These are phyloP conservation scores for Ceratocystis diversiconidia DNA, from an alignment of 2,329 filamentous ascomycete genomes.

Conservation along the genomic window DNA sequence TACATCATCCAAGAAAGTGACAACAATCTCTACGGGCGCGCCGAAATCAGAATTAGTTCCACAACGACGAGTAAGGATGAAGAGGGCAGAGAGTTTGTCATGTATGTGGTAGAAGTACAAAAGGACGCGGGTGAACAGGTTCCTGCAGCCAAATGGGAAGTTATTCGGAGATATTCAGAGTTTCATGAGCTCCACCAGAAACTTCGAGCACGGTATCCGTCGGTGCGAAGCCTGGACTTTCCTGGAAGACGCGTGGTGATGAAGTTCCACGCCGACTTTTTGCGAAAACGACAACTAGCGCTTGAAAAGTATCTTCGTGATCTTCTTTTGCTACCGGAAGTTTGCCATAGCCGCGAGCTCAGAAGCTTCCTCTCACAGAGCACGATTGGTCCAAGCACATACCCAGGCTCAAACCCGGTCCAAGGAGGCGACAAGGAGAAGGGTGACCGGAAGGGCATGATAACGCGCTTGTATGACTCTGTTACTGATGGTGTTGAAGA, in stretches of 20 bases:
- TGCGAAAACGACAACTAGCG: conserved; percentile 72
- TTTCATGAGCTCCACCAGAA: conserved; percentile 92
- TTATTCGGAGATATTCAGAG: conserved; percentile 89
- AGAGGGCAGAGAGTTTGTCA: conserved; percentile 81
- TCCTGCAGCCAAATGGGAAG: conserved; percentile 86
- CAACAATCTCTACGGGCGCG: conserved; percentile 87
- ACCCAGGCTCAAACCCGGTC: background rate
- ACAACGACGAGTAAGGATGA: conserved; percentile 86
- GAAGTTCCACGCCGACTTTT: conserved; percentile 90
- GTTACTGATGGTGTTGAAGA: conserved; percentile 98
- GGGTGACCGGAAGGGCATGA: conserved; percentile 63
- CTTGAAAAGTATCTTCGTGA: conserved; percentile 76
- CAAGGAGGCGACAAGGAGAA: conserved; percentile 39
- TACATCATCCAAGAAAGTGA: conserved; percentile 97
- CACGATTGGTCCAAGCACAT: conserved; percentile 44
- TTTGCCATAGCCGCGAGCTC: conserved; percentile 84
- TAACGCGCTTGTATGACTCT: conserved; percentile 88
- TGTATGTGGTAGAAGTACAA: conserved; percentile 86
- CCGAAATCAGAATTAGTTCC: conserved; percentile 76
- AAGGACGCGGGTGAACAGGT: conserved; percentile 87
- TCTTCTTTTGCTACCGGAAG: conserved; percentile 73
- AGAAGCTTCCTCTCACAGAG: conserved; percentile 86
- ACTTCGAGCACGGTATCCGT: conserved; percentile 69
- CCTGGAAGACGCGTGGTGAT: conserved; percentile 83
- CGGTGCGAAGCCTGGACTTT: conserved; percentile 80